Percentiles rank a stretch among this genome's conserved stretches.
Conservation (phyloP, 1,284 basidiomycete genomes). For the Uromyces viciae-fabae region DNA sequence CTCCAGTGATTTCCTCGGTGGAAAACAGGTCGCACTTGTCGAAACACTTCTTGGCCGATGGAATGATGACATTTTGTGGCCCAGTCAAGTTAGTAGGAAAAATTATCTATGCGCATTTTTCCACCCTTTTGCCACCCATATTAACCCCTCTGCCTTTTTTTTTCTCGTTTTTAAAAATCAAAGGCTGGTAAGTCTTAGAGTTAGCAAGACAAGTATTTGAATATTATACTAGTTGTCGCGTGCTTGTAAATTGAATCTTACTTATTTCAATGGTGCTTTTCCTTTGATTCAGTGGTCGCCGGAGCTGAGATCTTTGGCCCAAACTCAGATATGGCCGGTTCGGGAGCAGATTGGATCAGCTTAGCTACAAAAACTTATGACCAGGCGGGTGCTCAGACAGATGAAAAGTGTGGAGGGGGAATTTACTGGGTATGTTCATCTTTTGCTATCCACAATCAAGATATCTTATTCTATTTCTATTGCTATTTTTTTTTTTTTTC, state of each 20-base stretch:
- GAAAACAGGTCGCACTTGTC: not conserved
- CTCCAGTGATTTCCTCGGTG: slow-evolving; percentile 38
- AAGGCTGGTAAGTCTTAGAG: slow-evolving; percentile 1
- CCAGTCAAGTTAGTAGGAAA: not conserved
- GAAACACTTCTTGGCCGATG: slow-evolving; percentile 18
- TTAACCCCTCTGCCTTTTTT: too few relatives aligned
- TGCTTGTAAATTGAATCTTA: too few relatives aligned
- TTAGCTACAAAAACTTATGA: slow-evolving; percentile 29
- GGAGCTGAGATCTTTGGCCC: slow-evolving; percentile 36
- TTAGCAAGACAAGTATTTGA: not conserved
- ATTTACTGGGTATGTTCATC: slow-evolving; percentile 40
- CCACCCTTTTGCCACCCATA: not conserved
- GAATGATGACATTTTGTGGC: slow-evolving; percentile 44
- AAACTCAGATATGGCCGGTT: slow-evolving; percentile 6
- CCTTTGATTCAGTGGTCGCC: not conserved
- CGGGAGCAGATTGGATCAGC: slow-evolving; percentile 13
- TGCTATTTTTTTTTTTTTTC: not conserved
- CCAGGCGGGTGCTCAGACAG: slow-evolving; percentile 2
- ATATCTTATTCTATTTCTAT: not conserved
- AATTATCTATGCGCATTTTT: not conserved
- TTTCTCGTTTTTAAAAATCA: not conserved
- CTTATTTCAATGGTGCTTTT: not conserved
- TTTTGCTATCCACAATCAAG: too few relatives aligned
- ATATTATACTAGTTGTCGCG: not conserved
- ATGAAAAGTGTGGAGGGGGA: slow-evolving; percentile 30